phyloP scores from a whole-genome alignment of 495 filamentous ascomycete genomes.

The Aspergillus steynii region DNA sequence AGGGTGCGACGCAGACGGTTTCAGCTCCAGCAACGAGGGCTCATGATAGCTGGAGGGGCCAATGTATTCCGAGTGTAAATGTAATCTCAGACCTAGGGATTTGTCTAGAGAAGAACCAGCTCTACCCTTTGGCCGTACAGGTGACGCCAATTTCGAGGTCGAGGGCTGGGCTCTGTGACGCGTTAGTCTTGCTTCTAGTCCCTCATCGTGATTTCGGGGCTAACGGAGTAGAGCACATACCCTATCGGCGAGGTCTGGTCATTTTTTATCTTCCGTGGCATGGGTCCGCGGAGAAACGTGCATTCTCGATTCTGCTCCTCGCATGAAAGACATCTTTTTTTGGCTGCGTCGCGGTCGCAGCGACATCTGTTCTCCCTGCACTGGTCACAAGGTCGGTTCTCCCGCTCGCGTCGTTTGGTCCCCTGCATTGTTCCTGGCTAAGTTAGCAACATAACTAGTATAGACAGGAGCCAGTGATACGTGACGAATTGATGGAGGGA shows the following conservation, averaged over 20 bases:
- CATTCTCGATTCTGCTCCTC: constrained; percentile 18
- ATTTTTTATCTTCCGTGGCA: constrained; percentile 8
- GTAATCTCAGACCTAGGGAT: constrained; percentile 25
- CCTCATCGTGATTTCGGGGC: too few relatives aligned
- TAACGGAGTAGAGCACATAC: too few relatives aligned
- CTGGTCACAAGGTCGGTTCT: constrained; percentile 18
- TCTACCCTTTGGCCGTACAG: not conserved
- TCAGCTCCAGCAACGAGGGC: constrained; percentile 19
- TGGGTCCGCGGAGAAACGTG: constrained; percentile 19
- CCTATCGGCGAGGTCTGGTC: not conserved
- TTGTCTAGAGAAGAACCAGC: constrained; percentile 14
- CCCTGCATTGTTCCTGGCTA: too few relatives aligned
- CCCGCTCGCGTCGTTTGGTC: too few relatives aligned
- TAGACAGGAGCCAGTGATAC: too few relatives aligned
- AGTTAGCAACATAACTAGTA: too few relatives aligned
- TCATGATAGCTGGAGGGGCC: constrained; percentile 27
- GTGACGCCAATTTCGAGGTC: not conserved
- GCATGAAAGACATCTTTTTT: constrained; percentile 21
- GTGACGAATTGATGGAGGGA: too few relatives aligned
- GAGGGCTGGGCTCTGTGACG: not conserved
- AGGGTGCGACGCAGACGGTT: constrained; percentile 2
- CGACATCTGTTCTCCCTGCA: constrained; percentile 21
- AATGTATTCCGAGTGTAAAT: constrained; percentile 25
- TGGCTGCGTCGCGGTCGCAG: constrained; percentile 16
- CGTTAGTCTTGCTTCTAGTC: too few relatives aligned